Evolutionary conservation across 148 eudicot species (phyloP).

Genomic region (Rhododendron henanense): DNA sequence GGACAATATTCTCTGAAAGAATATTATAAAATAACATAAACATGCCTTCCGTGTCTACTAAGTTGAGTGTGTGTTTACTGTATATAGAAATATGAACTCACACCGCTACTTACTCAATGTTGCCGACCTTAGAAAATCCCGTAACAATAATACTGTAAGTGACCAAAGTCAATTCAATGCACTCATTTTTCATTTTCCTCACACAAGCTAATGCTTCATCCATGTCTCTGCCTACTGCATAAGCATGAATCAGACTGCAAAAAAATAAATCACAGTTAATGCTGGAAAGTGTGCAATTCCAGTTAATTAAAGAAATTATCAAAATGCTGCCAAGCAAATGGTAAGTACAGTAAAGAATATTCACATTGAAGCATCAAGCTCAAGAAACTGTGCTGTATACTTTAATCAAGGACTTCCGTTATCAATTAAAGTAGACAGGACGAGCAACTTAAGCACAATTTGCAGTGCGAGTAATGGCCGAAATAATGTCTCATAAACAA

Average conservation of each 20-base stretch:
- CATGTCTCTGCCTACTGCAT: conserved; percentile 94
- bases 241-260: conserved; percentile 96
- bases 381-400: background rate
- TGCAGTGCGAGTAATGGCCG: background rate
- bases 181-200: conserved; percentile 88
- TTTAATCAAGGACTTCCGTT: background rate
- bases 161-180: conserved; percentile 82
- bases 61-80: background rate
- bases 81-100: background rate
- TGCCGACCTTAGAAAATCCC: conserved; percentile 80
- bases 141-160: conserved; percentile 89
- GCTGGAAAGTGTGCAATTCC: conserved; percentile 5
- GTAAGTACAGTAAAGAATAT: background rate
- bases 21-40: background rate
- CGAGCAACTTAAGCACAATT: background rate
- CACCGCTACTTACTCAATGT: conserved; percentile 61
- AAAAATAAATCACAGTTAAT: conserved; percentile 14
- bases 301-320: background rate
- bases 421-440: background rate
- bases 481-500: background rate
- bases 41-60: background rate
- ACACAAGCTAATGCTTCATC: conserved; percentile 90
- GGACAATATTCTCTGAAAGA: background rate
- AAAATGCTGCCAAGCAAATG: conserved; percentile 1
- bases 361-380: background rate